Percentiles rank a stretch among this genome's conserved stretches.
Conservation (phyloP, 306 rosid genomes). For the Oemleria cerasiformis region DNA sequence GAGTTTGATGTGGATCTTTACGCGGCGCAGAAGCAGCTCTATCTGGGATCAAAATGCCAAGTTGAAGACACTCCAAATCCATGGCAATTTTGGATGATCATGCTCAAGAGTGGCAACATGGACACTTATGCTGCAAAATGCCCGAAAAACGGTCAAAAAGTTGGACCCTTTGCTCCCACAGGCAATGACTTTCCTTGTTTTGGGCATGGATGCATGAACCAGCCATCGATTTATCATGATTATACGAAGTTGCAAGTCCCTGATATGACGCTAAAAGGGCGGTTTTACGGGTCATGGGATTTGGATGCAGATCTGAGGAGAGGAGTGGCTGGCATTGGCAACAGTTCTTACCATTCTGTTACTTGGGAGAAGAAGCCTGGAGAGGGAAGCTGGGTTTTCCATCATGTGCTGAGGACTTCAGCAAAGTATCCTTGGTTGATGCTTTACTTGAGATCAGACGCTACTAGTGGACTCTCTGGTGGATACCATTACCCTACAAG, state of each 20-base stretch:
- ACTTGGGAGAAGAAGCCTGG: conserved; percentile 49
- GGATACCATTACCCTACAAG: conserved; percentile 54
- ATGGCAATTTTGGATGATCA: conserved; percentile 69
- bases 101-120: conserved; percentile 63
- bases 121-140: conserved; percentile 51
- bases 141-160: conserved; percentile 40
- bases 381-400: conserved; percentile 53
- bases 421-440: conserved; percentile 60
- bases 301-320: conserved; percentile 22
- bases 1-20: conserved; percentile 24
- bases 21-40: conserved; percentile 43
- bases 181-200: conserved; percentile 46
- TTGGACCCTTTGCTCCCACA: conserved; percentile 30
- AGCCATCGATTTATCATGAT: conserved; percentile 50
- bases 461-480: conserved; percentile 48
- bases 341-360: conserved; percentile 46
- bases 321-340: conserved; percentile 26
- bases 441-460: conserved; percentile 65
- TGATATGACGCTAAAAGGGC: conserved; percentile 30
- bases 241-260: conserved; percentile 40
- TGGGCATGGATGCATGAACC: conserved; percentile 59
- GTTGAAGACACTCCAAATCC: conserved; percentile 45
- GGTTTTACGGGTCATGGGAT: conserved; percentile 60
- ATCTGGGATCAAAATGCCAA: conserved; percentile 44
- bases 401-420: conserved; percentile 52